A percentile compares a stretch with the other conserved stretches of the same genome.
These are phyloP conservation scores for Epicoccum nigrum DNA, from an alignment of 2,329 filamentous ascomycete genomes.

Conservation along the genomic window DNA sequence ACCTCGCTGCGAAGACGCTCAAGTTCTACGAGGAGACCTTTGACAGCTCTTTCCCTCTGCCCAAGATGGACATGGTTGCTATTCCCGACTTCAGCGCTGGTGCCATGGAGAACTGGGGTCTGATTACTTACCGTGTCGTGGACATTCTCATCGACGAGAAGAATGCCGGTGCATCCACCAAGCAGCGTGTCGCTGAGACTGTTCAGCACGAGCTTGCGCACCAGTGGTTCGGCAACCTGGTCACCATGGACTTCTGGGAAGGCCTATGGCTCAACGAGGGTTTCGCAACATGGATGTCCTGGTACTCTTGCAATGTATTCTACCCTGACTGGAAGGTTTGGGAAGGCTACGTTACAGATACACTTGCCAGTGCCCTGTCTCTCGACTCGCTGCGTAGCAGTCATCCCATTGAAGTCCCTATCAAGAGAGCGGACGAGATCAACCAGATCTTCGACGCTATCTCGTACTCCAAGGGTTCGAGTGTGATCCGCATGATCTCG, in stretches of 20 bases:
- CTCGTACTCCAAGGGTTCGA: constrained; percentile 96
- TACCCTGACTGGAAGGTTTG: constrained; percentile 99
- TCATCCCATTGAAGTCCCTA: constrained; percentile 94
- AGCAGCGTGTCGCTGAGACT: constrained; percentile 91
- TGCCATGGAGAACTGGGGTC: constrained; percentile 98
- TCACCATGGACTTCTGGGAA: constrained; percentile 99
- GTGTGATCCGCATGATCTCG: constrained; percentile 95
- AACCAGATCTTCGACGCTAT: constrained; percentile 99
- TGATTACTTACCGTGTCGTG: constrained; percentile 93
- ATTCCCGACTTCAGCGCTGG: constrained; percentile 95
- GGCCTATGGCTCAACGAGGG: constrained; percentile 95
- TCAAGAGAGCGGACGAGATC: constrained; percentile 93
- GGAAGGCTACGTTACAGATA: constrained; percentile 93
- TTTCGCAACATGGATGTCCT: constrained; percentile 90
- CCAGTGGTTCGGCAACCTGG: constrained; percentile 97
- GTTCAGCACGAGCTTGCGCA: constrained; percentile 97
- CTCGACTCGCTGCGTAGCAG: constrained; percentile 92
- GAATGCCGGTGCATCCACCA: constrained; percentile 83
- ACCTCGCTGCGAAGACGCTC: constrained; percentile 86
- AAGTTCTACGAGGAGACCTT: constrained; percentile 97
- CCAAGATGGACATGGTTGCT: constrained; percentile 96
- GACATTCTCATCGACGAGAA: constrained; percentile 91
- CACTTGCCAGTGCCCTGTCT: constrained; percentile 82
- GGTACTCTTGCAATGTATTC: constrained; percentile 93
- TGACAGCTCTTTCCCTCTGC: constrained; percentile 81